Base-by-base conservation (phyloP, 108 stramenopile species). In the Ochromonas danica region DNA sequence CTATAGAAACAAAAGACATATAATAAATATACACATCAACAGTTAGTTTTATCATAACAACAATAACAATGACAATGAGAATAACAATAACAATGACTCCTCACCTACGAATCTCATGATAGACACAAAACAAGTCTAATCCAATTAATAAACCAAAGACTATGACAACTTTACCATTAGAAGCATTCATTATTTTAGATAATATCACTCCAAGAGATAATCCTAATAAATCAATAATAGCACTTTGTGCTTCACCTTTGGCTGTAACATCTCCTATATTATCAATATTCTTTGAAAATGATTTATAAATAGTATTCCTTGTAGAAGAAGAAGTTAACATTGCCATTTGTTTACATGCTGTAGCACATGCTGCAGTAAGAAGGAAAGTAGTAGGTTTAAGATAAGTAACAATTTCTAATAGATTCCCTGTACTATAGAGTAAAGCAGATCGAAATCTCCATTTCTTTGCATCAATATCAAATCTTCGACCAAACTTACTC, bases 211-310 rank as follows among this genome's bases (percentile, higher is more conserved):
- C 95, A 75, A 88, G 85, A 1, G 85, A 77, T 79, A 96, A 92
- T 25, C 95, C 95, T 3, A 93, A 67, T 39, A 96, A 82, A 81
- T 96, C 95, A 3, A 94, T 92, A n/a, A 94, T 89, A 28, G 94
- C 93, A 86, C 94, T 96, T 81, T 94, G 94, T 27, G 95, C 95
- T 85, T 96, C 95, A 2, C 95, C 95, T 83, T 96, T 96, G 39
- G 95, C 95, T 10, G 94, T 94, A 80, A 96, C 93, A 83, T 96
- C 95, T 25, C 93, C 95, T 83, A 96, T 94, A 78, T 96, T 96
- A 83, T 94, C 93, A 63, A 87, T 82, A 31, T 78, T 80, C 35
- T 87, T 87, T 33, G 86, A 90, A 77, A 96, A 96, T 71, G 88
- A 89, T 77, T 93, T 92, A 87, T 96, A 96, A 39, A 96, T 72